phyloP scores from a whole-genome alignment of 441 rosid species.

The Macaranga tanarius region DNA sequence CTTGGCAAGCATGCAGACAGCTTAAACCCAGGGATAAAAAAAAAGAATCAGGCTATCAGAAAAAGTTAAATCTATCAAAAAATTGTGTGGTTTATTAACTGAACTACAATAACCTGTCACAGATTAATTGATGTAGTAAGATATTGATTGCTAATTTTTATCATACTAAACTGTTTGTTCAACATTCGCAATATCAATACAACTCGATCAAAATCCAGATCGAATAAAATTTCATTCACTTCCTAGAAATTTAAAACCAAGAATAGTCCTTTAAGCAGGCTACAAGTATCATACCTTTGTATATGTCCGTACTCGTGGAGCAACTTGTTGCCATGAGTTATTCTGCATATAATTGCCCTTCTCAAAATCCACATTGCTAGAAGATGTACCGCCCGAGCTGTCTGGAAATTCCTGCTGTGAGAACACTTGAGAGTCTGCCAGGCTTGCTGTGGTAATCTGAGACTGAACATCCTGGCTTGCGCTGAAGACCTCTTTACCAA shows the following conservation, averaged over 20 bases:
- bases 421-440: constrained; percentile 77
- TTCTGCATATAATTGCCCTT: constrained; percentile 67
- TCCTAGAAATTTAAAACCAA: not conserved
- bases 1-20: not conserved
- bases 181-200: not conserved
- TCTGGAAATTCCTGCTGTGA: constrained; percentile 77
- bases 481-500: constrained; percentile 51
- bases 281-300: constrained; percentile 60
- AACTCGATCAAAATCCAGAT: not conserved
- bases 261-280: not conserved
- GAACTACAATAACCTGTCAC: too few relatives aligned
- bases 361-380: constrained; percentile 83
- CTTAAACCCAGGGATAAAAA: not conserved
- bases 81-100: too few relatives aligned
- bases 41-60: not conserved
- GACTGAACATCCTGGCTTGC: constrained; percentile 92
- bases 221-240: not conserved
- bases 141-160: not conserved
- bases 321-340: constrained; percentile 79
- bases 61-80: too few relatives aligned
- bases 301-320: constrained; percentile 78
- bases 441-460: constrained; percentile 87
- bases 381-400: constrained; percentile 90
- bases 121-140: too few relatives aligned
- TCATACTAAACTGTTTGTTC: not conserved